Evolutionary conservation across 352 stramenopile genomes (phyloP).

Genomic region (Saprolegnia diclina): DNA sequence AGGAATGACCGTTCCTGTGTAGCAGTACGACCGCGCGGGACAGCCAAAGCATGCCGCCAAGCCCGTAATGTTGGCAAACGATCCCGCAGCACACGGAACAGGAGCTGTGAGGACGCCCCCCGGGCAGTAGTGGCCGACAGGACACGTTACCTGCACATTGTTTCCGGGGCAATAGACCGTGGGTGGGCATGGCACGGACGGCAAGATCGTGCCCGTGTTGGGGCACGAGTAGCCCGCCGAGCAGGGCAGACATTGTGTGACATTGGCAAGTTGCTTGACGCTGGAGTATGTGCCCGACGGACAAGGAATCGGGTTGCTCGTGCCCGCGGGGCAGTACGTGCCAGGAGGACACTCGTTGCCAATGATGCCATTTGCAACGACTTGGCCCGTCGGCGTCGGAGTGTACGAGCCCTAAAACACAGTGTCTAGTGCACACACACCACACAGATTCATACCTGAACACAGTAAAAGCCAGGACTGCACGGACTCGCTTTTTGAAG

Average conservation of each 20-base stretch:
- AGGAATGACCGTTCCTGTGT: constrained; percentile 37
- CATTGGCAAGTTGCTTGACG: constrained; percentile 52
- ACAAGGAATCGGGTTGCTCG: constrained; percentile 77
- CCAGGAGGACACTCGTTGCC: constrained; percentile 62
- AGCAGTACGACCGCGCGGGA: constrained; percentile 69
- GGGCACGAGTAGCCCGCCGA: constrained; percentile 53
- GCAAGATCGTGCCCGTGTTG: constrained; percentile 43
- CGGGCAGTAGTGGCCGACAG: constrained; percentile 69
- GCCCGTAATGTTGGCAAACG: constrained; percentile 53
- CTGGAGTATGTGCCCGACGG: constrained; percentile 61
- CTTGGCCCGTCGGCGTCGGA: constrained; percentile 56
- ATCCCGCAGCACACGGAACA: constrained; percentile 50
- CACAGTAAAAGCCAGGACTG: constrained; percentile 79
- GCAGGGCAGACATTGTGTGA: constrained; percentile 64
- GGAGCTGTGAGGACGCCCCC: constrained; percentile 43
- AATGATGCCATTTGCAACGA: constrained; percentile 64
- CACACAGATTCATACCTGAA: constrained; percentile 37
- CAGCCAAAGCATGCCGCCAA: constrained; percentile 62
- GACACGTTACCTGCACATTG: constrained; percentile 56
- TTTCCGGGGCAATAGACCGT: constrained; percentile 60
- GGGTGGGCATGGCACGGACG: constrained; percentile 43
- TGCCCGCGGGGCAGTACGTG: constrained; percentile 72
- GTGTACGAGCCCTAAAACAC: constrained; percentile 53
- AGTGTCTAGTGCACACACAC: neutral
- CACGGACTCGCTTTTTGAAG: constrained; percentile 64